Conservation (phyloP, 2,329 filamentous ascomycete genomes). For the Ceratocystis destructans region DNA sequence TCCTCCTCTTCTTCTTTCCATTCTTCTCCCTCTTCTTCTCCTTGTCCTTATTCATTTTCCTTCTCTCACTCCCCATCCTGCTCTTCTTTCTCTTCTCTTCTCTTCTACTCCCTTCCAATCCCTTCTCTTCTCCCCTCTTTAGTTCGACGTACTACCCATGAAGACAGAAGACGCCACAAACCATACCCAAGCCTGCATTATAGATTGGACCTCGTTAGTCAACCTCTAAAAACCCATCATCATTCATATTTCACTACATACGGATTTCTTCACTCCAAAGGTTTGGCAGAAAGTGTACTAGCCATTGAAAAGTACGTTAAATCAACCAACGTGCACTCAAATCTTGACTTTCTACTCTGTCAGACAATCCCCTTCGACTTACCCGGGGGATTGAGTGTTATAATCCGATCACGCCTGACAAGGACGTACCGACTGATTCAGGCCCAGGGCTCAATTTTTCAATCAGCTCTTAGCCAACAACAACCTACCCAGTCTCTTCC, state of each 20-base stretch:
- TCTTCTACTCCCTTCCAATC: not conserved
- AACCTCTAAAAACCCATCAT: not conserved
- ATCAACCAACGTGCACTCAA: not conserved
- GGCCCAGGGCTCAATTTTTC: constrained; percentile 5
- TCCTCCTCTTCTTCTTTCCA: not conserved
- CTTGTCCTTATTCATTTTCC: too few relatives aligned
- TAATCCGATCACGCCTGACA: not conserved
- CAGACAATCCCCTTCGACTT: constrained; percentile 9
- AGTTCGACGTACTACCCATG: not conserved
- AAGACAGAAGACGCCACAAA: not conserved
- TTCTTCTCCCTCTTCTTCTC: too few relatives aligned
- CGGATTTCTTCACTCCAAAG: not conserved
- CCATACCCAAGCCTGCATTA: not conserved
- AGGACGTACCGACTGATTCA: constrained; percentile 1
- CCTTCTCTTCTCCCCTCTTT: not conserved
- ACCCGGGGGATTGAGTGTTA: constrained; percentile 1
- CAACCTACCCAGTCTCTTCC: not conserved
- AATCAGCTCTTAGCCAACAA: not conserved
- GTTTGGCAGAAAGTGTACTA: not conserved
- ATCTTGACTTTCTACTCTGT: constrained; percentile 5
- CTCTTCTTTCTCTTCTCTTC: not conserved
- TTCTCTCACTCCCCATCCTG: too few relatives aligned
- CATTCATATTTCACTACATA: not conserved
- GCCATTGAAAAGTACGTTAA: constrained; percentile 2
- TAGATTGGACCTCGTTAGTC: not conserved